These are phyloP conservation scores for Apiospora marii DNA, from an alignment of 2,329 filamentous ascomycete species.

Conservation along the genomic window DNA sequence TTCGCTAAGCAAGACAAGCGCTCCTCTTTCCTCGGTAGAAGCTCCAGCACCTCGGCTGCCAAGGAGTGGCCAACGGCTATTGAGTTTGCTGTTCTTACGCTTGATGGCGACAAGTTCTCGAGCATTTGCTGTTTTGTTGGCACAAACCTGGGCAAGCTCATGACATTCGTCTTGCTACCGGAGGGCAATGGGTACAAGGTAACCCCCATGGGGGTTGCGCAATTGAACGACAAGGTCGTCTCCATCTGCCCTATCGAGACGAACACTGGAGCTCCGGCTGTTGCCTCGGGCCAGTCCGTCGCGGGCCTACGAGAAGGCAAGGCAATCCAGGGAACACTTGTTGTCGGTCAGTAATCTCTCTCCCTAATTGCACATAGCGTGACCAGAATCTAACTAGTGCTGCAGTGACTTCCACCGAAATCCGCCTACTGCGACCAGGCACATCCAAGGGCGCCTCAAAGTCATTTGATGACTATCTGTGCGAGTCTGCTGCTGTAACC, in stretches of 20 bases:
- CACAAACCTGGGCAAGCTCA: slow-evolving; percentile 82
- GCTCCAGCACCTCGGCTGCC: slow-evolving; percentile 53
- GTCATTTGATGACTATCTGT: slow-evolving; percentile 83
- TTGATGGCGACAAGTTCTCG: slow-evolving; percentile 94
- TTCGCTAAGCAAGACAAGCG: slow-evolving; percentile 81
- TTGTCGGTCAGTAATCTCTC: slow-evolving; percentile 66
- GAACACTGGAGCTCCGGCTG: slow-evolving; percentile 77
- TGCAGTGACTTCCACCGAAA: slow-evolving; percentile 72
- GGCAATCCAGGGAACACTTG: slow-evolving; percentile 80
- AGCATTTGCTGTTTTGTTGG: slow-evolving; percentile 93
- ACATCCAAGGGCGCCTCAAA: slow-evolving; percentile 90
- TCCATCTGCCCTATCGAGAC: slow-evolving; percentile 81
- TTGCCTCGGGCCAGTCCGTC: slow-evolving; percentile 78
- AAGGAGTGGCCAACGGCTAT: slow-evolving; percentile 82
- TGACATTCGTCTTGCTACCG: slow-evolving; percentile 90
- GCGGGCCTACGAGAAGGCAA: slow-evolving; percentile 77
- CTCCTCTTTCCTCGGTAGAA: slow-evolving; percentile 71
- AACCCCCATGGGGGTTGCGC: slow-evolving; percentile 72
- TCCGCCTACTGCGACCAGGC: slow-evolving; percentile 88
- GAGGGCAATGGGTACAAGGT: slow-evolving; percentile 76
- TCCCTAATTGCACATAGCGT: not conserved
- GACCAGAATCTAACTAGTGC: not conserved
- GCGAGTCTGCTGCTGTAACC: slow-evolving; percentile 80
- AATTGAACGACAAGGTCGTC: slow-evolving; percentile 75
- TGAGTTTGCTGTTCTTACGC: slow-evolving; percentile 91